phyloP scores from a whole-genome alignment of 305 asterid genomes.

The Ilex paraguariensis region DNA sequence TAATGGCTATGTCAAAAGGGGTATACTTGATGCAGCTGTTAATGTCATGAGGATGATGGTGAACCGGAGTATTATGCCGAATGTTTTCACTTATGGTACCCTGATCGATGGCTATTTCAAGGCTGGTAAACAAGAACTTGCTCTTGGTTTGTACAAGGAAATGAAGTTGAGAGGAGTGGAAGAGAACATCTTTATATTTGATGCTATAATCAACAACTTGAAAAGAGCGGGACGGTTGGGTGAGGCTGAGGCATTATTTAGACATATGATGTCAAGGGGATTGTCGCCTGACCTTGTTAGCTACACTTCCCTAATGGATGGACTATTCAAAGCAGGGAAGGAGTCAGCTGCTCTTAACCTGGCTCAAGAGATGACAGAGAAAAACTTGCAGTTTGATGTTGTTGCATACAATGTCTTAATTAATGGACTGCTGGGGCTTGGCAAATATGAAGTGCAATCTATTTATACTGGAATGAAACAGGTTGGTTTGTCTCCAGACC shows the following conservation, averaged over 20 bases:
- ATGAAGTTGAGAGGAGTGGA: conserved; percentile 55
- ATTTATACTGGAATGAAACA: conserved; percentile 47
- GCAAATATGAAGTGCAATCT: conserved; percentile 58
- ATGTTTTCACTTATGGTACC: conserved; percentile 47
- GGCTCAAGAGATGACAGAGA: conserved; percentile 56
- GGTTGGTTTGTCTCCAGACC: conserved; percentile 63
- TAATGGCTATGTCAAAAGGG: conserved; percentile 57
- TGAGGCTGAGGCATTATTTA: conserved; percentile 56
- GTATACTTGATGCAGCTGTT: conserved; percentile 65
- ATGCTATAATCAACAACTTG: conserved; percentile 58
- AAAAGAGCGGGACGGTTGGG: conserved; percentile 55
- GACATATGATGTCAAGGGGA: conserved; percentile 44
- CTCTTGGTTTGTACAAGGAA: conserved; percentile 54
- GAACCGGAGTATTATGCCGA: conserved; percentile 47
- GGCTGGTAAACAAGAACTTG: conserved; percentile 54
- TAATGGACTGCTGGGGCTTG: conserved; percentile 63
- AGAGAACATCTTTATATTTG: conserved; percentile 52
- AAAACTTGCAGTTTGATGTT: conserved; percentile 53
- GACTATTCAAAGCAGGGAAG: conserved; percentile 72
- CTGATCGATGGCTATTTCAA: conserved; percentile 72
- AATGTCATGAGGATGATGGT: conserved; percentile 48
- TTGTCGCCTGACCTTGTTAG: conserved; percentile 65
- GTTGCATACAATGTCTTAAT: conserved; percentile 63
- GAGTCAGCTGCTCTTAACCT: conserved; percentile 62
- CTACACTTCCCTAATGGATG: conserved; percentile 80